Evolutionary conservation across 768 basidiomycete species (phyloP).

Genomic region (Tylopilus sp.): DNA sequence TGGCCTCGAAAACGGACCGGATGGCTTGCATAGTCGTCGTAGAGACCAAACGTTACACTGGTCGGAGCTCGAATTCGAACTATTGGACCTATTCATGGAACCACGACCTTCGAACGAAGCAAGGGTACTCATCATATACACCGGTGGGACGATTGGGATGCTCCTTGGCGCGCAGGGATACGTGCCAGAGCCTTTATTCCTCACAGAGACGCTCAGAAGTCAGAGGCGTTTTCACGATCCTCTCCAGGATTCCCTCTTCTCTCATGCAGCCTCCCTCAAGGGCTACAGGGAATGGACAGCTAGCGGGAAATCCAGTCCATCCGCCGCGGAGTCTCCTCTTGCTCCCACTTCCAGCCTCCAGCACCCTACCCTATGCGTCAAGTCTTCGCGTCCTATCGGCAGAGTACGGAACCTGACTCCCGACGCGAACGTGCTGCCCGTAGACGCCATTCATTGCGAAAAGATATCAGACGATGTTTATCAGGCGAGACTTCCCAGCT

Average conservation of each 20-base stretch:
- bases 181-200: slow-evolving; percentile 82
- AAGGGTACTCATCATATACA: slow-evolving; percentile 84
- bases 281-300: slow-evolving; percentile 76
- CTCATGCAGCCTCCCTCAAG: slow-evolving; percentile 72
- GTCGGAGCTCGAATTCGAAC: slow-evolving; percentile 13
- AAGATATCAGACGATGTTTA: slow-evolving; percentile 62
- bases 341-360: slow-evolving; percentile 4
- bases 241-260: slow-evolving; percentile 79
- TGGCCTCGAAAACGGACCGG: slow-evolving; percentile 26
- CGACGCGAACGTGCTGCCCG: slow-evolving; percentile 20
- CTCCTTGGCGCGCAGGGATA: slow-evolving; percentile 73
- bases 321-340: slow-evolving; percentile 8
- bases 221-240: slow-evolving; percentile 93
- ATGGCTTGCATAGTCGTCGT: slow-evolving; percentile 26
- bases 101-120: slow-evolving; percentile 60
- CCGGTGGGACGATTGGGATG: slow-evolving; percentile 90
- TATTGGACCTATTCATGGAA: slow-evolving; percentile 43
- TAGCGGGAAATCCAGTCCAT: slow-evolving; percentile 57
- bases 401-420: slow-evolving; percentile 37
- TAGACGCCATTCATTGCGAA: slow-evolving; percentile 36
- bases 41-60: not conserved
- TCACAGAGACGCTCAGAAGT: slow-evolving; percentile 78
- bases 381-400: slow-evolving; percentile 69
- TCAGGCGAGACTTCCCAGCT: slow-evolving; percentile 68
- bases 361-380: slow-evolving; percentile 51